These are phyloP conservation scores for Eremothecium cymbalariae DNA, from an alignment of 1,139 yeast genomes.

Conservation along the genomic window DNA sequence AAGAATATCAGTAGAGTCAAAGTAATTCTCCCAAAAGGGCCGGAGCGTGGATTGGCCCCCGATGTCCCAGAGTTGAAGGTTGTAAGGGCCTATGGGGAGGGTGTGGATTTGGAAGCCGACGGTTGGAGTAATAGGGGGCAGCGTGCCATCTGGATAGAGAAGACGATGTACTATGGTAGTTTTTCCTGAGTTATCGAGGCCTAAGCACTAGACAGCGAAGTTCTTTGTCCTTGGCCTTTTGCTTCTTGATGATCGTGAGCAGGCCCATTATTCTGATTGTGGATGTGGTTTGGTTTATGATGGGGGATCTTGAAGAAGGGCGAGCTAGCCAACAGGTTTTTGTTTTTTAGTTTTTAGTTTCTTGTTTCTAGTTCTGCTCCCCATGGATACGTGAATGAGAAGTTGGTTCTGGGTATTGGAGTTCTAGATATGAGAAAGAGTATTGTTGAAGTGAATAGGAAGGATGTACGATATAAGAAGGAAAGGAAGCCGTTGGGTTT, in stretches of 20 bases:
- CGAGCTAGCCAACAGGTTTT: neutral
- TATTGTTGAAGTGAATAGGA: slow-evolving; percentile 13
- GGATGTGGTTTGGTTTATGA: too few species aligned
- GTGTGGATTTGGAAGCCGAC: slow-evolving; percentile 57
- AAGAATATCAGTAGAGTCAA: slow-evolving; percentile 73
- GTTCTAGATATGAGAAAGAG: slow-evolving; percentile 9
- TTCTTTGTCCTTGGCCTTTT: slow-evolving; percentile 71
- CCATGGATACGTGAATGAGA: slow-evolving; percentile 1
- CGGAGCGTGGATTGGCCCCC: slow-evolving; percentile 80
- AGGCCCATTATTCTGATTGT: slow-evolving; percentile 65
- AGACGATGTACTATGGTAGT: slow-evolving; percentile 63
- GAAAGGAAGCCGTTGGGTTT: slow-evolving; percentile 11
- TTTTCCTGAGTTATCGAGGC: slow-evolving; percentile 86
- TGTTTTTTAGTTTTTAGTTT: neutral
- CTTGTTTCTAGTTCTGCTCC: too few species aligned
- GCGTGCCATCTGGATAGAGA: slow-evolving; percentile 33
- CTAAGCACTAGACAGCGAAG: slow-evolving; percentile 63
- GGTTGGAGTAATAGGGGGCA: slow-evolving; percentile 45
- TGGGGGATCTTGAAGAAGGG: neutral
- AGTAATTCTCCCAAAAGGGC: slow-evolving; percentile 86
- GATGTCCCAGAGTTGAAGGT: slow-evolving; percentile 63
- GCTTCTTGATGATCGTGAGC: slow-evolving; percentile 70
- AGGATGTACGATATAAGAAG: slow-evolving; percentile 12
- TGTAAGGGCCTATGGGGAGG: slow-evolving; percentile 28
- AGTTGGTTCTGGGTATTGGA: neutral